Conservation (phyloP, 805 yeast species). For the Monosporozyma siamensis region DNA sequence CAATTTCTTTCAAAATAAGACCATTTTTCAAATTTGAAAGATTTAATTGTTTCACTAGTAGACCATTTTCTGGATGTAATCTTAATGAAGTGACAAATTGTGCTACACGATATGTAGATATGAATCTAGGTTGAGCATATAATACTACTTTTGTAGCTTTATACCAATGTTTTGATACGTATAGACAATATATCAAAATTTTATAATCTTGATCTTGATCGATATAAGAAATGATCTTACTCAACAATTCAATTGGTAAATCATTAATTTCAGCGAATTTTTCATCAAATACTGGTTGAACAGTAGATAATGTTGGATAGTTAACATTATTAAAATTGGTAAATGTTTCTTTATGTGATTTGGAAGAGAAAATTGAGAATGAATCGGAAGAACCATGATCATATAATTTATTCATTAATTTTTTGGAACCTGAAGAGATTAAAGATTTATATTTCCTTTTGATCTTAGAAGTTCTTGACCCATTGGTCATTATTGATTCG, state of each 20-base stretch:
- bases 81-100: constrained; percentile 68
- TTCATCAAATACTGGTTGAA: constrained; percentile 7
- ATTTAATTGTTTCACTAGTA: constrained; percentile 47
- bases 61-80: constrained; percentile 45
- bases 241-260: constrained; percentile 30
- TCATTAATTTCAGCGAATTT: constrained; percentile 18
- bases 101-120: constrained; percentile 69
- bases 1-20: constrained; percentile 17
- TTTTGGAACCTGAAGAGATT: constrained; percentile 20
- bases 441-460: constrained; percentile 20
- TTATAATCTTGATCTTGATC: constrained; percentile 20
- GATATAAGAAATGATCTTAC: constrained; percentile 17
- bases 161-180: constrained; percentile 44
- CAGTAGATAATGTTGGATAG: background rate
- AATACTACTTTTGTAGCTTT: constrained; percentile 43
- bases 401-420: constrained; percentile 26
- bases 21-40: constrained; percentile 43
- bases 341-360: constrained; percentile 14
- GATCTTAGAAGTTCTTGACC: constrained; percentile 14
- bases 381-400: constrained; percentile 27
- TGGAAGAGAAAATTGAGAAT: constrained; percentile 25
- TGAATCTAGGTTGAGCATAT: constrained; percentile 46
- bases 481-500: constrained; percentile 7
- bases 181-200: constrained; percentile 35
- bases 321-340: background rate